Evolutionary conservation across 2,329 filamentous ascomycete species (phyloP), one percentile per base, ranked within the genome.

Genomic region (Domatiomyces globalis): DNA sequence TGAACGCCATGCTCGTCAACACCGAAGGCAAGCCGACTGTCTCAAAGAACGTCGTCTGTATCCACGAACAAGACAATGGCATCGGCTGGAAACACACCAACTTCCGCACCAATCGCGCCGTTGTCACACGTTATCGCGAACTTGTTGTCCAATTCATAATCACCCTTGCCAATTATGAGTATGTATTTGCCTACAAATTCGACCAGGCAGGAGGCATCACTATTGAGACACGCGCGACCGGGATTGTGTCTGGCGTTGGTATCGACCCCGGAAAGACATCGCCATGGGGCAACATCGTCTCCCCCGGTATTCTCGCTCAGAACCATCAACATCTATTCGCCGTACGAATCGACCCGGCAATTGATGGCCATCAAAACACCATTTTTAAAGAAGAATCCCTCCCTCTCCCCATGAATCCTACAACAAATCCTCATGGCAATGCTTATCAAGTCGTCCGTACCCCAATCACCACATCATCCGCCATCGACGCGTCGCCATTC

Each of bases 31-130:
- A 73, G 48, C 79, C 0, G 12, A 73, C 69, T 2, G 59, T 71
- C 1, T 71, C 73, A 25, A 73, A 73, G 19, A 84, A 84, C 54
- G 79, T 81, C 8, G 70, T 84, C 51, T 85, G 81, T 60, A 66
- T 84, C 4, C 81, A 85, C 60, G 81, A 85, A 62, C 78, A 83
- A 61, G 81, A 85, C 57, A 76, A 78, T 49, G 82, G 82, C 6
- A 81, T 85, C 43, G 72, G 74, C 5, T 84, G 80, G 80, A 84
- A 84, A 60, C 81, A 84, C 64, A 82, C 80, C 15, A 84, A 84
- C 66, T 83, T 77, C 69, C 71, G 81, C 4, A 84, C 79, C 0
- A 71, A 73, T 29, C 73, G 78, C 1, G 79, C 79, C 0, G 78
- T 80, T 1, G 78, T 84, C 0, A 78, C 77, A 0, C 72, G 81